Conservation (phyloP, 768 basidiomycete genomes). For the Collybia sordida region DNA sequence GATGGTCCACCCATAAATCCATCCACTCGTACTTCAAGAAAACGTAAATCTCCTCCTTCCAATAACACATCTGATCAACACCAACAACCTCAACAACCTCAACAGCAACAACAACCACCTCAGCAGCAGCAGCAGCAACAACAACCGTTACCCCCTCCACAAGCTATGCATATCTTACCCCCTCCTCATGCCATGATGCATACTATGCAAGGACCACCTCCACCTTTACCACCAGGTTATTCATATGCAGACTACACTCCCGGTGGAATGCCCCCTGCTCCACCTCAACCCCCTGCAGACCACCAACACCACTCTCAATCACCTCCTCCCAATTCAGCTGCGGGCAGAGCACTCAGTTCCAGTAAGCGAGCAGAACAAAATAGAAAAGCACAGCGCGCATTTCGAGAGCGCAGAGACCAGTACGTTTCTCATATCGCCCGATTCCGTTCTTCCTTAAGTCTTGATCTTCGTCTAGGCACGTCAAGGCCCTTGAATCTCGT, state of each 20-base stretch:
- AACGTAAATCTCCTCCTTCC: constrained; percentile 68
- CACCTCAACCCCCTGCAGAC: constrained; percentile 21
- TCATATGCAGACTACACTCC: constrained; percentile 56
- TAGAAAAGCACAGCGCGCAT: constrained; percentile 90
- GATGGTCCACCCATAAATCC: constrained; percentile 49
- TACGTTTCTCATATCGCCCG: constrained; percentile 41
- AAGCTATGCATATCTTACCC: constrained; percentile 49
- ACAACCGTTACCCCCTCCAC: constrained; percentile 26
- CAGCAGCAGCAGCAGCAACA: constrained; percentile 31
- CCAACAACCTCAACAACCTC: no score
- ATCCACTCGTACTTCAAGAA: constrained; percentile 46
- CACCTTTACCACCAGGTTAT: constrained; percentile 46
- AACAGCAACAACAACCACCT: constrained; percentile 27
- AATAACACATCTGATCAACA: constrained; percentile 26
- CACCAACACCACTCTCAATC: constrained; percentile 29
- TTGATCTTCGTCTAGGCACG: constrained; percentile 53
- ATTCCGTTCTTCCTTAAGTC: constrained; percentile 4
- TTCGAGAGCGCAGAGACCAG: constrained; percentile 89
- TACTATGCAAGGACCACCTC: constrained; percentile 32
- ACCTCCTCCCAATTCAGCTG: constrained; percentile 23
- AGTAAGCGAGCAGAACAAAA: constrained; percentile 94
- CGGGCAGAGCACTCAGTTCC: constrained; percentile 63
- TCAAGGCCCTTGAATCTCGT: constrained; percentile 83
- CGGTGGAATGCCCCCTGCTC: constrained; percentile 44
- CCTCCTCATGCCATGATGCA: constrained; percentile 49